These are phyloP conservation scores for Paragyromitra xinjiangensis DNA, from an alignment of 495 filamentous ascomycete genomes.

Conservation along the genomic window DNA sequence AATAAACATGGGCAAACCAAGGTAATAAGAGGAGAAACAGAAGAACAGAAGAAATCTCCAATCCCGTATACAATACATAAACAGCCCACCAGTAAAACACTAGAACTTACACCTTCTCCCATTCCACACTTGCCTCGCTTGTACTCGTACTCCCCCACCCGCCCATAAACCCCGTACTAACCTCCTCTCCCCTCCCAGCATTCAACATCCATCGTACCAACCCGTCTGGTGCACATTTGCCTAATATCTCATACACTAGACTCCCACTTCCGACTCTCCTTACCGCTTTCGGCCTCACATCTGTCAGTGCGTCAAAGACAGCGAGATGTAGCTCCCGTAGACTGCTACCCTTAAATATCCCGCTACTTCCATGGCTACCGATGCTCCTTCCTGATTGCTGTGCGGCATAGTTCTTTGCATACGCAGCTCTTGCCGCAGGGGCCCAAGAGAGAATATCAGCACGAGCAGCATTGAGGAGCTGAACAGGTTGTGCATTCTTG, in stretches of 20 bases:
- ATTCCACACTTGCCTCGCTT: constrained; percentile 51
- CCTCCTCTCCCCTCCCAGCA: constrained; percentile 59
- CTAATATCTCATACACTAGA: constrained; percentile 82
- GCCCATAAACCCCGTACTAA: constrained; percentile 62
- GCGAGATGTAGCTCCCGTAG: constrained; percentile 80
- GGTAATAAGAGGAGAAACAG: neutral
- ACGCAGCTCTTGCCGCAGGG: constrained; percentile 63
- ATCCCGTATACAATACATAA: neutral
- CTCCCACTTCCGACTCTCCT: constrained; percentile 84
- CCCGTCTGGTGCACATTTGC: constrained; percentile 78
- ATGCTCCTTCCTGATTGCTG: constrained; percentile 62
- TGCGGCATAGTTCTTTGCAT: constrained; percentile 67
- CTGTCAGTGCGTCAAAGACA: constrained; percentile 84
- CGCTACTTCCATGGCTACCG: constrained; percentile 59
- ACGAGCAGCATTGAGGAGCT: constrained; percentile 49
- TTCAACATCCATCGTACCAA: constrained; percentile 88
- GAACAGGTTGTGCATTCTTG: constrained; percentile 30
- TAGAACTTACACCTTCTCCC: constrained; percentile 43
- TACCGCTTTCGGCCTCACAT: constrained; percentile 62
- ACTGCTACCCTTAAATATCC: constrained; percentile 68
- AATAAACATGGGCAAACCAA: neutral
- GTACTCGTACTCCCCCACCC: constrained; percentile 60
- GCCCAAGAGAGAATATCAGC: constrained; percentile 75
- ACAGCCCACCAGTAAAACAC: neutral
- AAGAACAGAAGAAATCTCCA: neutral